Evolutionary conservation across 2,329 filamentous ascomycete species (phyloP).

Genomic region (Talaromyces sp.): DNA sequence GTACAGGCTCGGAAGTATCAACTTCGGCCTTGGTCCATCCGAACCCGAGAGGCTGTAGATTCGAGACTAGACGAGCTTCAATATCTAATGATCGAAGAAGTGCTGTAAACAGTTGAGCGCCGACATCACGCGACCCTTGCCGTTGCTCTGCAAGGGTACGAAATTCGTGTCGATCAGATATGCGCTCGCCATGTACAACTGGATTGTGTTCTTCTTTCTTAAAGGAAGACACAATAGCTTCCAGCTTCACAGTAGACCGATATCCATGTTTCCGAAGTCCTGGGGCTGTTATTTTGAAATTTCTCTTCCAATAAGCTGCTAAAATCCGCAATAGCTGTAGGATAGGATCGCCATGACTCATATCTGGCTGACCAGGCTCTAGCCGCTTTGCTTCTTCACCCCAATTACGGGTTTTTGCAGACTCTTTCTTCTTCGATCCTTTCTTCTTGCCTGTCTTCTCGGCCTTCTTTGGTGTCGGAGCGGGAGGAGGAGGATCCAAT

Average conservation of each 20-base stretch:
- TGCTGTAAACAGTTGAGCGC: conserved; percentile 85
- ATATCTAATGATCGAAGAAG: conserved; percentile 76
- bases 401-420: conserved; percentile 64
- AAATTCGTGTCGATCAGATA: conserved; percentile 67
- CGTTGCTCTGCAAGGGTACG: conserved; percentile 66
- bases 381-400: conserved; percentile 64
- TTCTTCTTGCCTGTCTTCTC: conserved; percentile 28
- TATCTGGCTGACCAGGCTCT: conserved; percentile 69
- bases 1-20: conserved; percentile 51
- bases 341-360: conserved; percentile 80
- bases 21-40: conserved; percentile 88
- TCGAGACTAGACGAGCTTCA: conserved; percentile 79
- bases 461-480: conserved; percentile 41
- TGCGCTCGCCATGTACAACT: conserved; percentile 71
- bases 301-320: conserved; percentile 83
- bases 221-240: conserved; percentile 71
- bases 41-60: conserved; percentile 81
- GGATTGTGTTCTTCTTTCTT: conserved; percentile 62
- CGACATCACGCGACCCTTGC: conserved; percentile 80
- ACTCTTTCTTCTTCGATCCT: conserved; percentile 31
- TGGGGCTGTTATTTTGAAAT: conserved; percentile 73
- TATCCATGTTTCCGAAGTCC: conserved; percentile 89
- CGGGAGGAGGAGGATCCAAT: conserved; percentile 41
- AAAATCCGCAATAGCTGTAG: conserved; percentile 73
- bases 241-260: conserved; percentile 70